Evolutionary conservation across 2,329 filamentous ascomycete species (phyloP).

Genomic region (Aspergillus fumigatiaffinis): DNA sequence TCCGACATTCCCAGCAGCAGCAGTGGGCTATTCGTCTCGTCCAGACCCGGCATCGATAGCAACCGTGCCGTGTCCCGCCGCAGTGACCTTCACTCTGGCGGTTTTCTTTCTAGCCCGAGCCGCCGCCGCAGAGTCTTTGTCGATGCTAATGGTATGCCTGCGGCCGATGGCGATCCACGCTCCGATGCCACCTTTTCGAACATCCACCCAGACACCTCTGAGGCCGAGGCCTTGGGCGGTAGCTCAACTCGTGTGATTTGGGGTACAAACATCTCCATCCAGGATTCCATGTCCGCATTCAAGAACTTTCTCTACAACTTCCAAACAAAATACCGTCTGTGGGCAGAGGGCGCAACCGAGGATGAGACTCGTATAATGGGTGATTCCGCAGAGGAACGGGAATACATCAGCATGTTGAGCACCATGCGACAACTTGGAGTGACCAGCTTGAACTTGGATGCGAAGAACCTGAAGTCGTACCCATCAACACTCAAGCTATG

Average conservation of each 20-base stretch:
- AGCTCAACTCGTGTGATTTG: constrained; percentile 81
- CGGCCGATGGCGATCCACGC: constrained; percentile 44
- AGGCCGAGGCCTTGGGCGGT: constrained; percentile 83
- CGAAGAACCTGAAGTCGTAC: constrained; percentile 85
- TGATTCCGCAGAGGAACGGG: constrained; percentile 69
- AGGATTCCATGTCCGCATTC: constrained; percentile 81
- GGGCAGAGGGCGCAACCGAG: constrained; percentile 76
- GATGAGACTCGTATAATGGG: constrained; percentile 66
- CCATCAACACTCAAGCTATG: constrained; percentile 89
- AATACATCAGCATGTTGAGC: constrained; percentile 80
- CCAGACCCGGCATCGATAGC: constrained; percentile 49
- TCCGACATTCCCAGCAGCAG: constrained; percentile 76
- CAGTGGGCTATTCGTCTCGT: constrained; percentile 79
- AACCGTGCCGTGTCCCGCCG: constrained; percentile 59
- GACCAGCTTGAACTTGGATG: constrained; percentile 80
- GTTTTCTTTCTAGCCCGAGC: constrained; percentile 51
- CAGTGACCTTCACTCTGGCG: constrained; percentile 83
- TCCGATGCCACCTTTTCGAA: constrained; percentile 66
- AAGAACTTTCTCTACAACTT: constrained; percentile 92
- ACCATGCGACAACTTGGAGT: constrained; percentile 87
- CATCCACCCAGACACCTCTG: constrained; percentile 78
- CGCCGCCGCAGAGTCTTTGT: constrained; percentile 60
- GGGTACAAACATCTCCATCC: constrained; percentile 94
- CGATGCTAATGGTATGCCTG: constrained; percentile 60
- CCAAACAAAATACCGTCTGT: constrained; percentile 89